phyloP scores from a whole-genome alignment of 1,284 basidiomycete species.

The Pseudozyma flocculosa region DNA sequence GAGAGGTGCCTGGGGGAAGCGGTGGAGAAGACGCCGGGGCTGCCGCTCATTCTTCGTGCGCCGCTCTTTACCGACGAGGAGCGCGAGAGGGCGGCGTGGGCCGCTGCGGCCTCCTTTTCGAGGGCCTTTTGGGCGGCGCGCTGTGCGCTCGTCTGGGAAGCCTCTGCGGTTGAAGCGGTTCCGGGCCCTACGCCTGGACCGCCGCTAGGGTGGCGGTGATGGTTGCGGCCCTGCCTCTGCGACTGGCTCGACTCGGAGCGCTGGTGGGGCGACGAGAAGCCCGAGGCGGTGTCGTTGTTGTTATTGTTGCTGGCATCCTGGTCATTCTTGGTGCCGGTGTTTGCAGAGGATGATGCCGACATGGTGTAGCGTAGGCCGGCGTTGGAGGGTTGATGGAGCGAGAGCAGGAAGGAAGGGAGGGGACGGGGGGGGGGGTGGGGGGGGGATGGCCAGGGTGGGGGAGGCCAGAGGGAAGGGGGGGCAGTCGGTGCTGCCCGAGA shows the following conservation, averaged over 20 bases:
- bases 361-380: too few species aligned
- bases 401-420: too few species aligned
- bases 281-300: slow-evolving; percentile 64
- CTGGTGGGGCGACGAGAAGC: neutral
- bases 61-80: slow-evolving; percentile 16
- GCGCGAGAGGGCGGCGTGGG: slow-evolving; percentile 10
- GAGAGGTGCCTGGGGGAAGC: slow-evolving; percentile 35
- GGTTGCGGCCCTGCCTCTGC: slow-evolving; percentile 62
- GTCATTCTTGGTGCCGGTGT: neutral
- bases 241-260: neutral
- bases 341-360: too few species aligned
- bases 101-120: slow-evolving; percentile 5
- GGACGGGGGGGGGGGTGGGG: too few species aligned
- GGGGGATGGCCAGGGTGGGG: too few species aligned
- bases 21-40: slow-evolving; percentile 17
- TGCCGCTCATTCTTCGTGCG: slow-evolving; percentile 15
- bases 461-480: too few species aligned
- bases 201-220: slow-evolving; percentile 65
- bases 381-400: too few species aligned
- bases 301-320: slow-evolving; percentile 67
- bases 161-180: slow-evolving; percentile 21
- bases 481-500: too few species aligned
- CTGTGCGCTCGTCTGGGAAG: neutral
- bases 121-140: neutral
- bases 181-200: slow-evolving; percentile 34